phyloP scores from a whole-genome alignment of 768 basidiomycete species.

The Collybia nuda region DNA sequence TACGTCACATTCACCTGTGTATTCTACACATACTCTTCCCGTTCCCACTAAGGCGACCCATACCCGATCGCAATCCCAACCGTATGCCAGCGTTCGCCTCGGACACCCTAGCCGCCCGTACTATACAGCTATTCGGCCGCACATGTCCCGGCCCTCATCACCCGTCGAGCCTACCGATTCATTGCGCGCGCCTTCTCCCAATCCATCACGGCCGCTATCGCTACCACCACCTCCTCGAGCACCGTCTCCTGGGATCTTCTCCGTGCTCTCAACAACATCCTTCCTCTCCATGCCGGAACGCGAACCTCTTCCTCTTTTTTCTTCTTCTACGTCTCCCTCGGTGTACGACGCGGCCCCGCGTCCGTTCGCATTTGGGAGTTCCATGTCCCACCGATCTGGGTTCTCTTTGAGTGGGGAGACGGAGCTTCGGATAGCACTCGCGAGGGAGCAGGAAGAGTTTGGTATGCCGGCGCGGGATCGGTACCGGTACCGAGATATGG shows the following conservation, averaged over 20 bases:
- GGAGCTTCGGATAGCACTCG: constrained; percentile 56
- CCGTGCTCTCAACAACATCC: constrained; percentile 15
- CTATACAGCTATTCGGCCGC: constrained; percentile 50
- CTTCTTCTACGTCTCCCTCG: constrained; percentile 22
- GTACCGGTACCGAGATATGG: constrained; percentile 19
- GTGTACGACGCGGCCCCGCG: constrained; percentile 7
- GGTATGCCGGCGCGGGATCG: constrained; percentile 1
- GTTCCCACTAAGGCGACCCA: constrained; percentile 10
- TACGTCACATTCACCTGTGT: constrained; percentile 6
- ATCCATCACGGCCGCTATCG: constrained; percentile 7
- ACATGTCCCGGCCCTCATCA: constrained; percentile 13
- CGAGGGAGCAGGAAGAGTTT: constrained; percentile 28
- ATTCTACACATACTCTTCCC: constrained; percentile 1
- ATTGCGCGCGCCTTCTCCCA: constrained; percentile 1
- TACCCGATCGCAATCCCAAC: constrained; percentile 21
- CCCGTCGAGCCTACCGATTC: constrained; percentile 5
- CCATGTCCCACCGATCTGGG: constrained; percentile 26
- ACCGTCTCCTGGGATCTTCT: constrained; percentile 15
- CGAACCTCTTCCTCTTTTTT: neutral
- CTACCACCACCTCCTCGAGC: constrained; percentile 11
- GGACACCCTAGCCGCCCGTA: constrained; percentile 55
- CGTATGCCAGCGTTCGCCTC: constrained; percentile 32
- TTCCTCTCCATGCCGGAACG: constrained; percentile 4
- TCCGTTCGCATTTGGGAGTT: constrained; percentile 25
- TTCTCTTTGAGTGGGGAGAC: constrained; percentile 63